Base-by-base conservation (phyloP, 2,329 filamentous ascomycete genomes). In the Herpotrichia juniperi region DNA sequence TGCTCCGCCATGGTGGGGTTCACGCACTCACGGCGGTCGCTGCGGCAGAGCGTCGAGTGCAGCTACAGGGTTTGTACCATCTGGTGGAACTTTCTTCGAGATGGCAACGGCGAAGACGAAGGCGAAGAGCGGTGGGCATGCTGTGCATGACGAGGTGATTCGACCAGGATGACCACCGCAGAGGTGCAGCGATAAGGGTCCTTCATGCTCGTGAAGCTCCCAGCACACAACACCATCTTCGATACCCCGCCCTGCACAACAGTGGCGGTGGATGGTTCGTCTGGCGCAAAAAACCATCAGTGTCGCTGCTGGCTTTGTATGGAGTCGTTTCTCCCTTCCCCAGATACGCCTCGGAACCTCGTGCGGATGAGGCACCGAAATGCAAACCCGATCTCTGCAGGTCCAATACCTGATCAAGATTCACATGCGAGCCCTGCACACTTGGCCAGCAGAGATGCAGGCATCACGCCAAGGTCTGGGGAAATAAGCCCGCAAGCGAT, bases 11-110 rank as follows among this genome's bases (percentile, higher is more conserved):
- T 31, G 26, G 45, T 48, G 19, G 37, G 19, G 37, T 28, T 28
- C 25, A 25, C 30, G 31, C 47, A 35, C 7, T n/a, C n/a, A 11
- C 14, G 37, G 21, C 61, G 58, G 53, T 53, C 50, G 42, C 60
- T 61, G 67, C 67, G 63, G 66, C 67, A 65, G 61, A 63, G 61
- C 55, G 66, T 64, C 30, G 46, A 62, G 59, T 64, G 63, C 57
- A 63, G 59, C 54, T 56, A 4, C 31, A 26, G 31, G 42, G 3
- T 17, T 37, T n/a, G 31, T n/a, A 11, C 9, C n/a, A 11, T 8
- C 34, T 37, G 34, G 34, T 37, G 48, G 48, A 50, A 51, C 46
- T 56, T 54, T 49, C 54, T 48, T 48, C 50, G 47, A 39, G 52
- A 32, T 49, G 34, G 46, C 19, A 44, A 42, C 61, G 59, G 51